Base-by-base conservation (phyloP, 805 yeast species). In the Pichia nakasei region DNA sequence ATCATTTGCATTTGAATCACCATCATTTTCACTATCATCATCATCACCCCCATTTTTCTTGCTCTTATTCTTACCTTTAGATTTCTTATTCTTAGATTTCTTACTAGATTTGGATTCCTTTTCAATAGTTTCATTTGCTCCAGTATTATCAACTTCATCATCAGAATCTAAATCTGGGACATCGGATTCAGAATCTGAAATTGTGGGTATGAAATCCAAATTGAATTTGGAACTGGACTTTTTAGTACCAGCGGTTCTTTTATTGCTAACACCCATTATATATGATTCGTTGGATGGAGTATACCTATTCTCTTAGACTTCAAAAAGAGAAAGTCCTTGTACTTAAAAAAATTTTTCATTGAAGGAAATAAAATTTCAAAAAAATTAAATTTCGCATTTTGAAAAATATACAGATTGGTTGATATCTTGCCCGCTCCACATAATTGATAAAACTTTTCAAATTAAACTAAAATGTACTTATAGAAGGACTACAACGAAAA, bases 131-230 rank as follows among this genome's bases (percentile, higher is more conserved):
- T 11, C 15, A 17, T 20, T 27, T 15, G 36, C 35, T 48, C 19
- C 43, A 45, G 44, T 37, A 36, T 45, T 51, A 38, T 46, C 47
- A 22, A 52, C 48, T n/a, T 53, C 57, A 19, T 57, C 62, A 22
- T 73, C 66, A 39, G 53, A 59, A 38, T 65, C 69, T 40, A 55
- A 48, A 48, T 65, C 59, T 19, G 68, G 66, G 22, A 72, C 72
- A 43, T 81, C 89, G 13, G 80, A 80, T 54, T 84, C 95, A 53
- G 85, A 78, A 52, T 84, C 91, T 21, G 79, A 74, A 43, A 86
- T 83, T 0, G 95, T 86, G 47, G 78, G 74, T 26, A 85, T 76
- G 54, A 84, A 80, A 52, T 81, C 89, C 48, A 67, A 43, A 18
- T 49, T 42, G 17, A 47, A 29, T 18, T 47, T 41, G 20, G 45